Base-by-base conservation (phyloP, 1,284 basidiomycete species). In the Ustilago tritici region DNA sequence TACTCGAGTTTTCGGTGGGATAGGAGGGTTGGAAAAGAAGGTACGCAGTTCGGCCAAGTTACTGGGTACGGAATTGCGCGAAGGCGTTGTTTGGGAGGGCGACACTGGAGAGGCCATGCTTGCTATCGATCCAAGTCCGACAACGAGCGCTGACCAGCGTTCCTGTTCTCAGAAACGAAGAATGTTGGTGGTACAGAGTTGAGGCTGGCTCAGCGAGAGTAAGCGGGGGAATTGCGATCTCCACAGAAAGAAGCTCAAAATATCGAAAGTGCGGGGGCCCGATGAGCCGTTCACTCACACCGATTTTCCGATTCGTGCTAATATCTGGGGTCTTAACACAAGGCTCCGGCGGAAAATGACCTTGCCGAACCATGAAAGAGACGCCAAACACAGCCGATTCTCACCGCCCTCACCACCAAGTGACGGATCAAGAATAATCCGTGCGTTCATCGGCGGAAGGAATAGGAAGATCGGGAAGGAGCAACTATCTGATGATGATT, bases 31-130 rank as follows among this genome's bases (percentile, higher is more conserved):
- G 2, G 57, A 14, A 2, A 70, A 34, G 19, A 73, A 65, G 0
- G 56, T 28, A 15, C 56, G 65, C 9, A 72, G 41, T 31, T 72
- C 53, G 32, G 14, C 35, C 10, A 71, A n/a, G 52, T 31, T 63
- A 9, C 31, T 17, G 14, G 65, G 75, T 4, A 70, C 54, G 0
- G 60, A 60, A 11, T 34, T 56, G 36, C 38, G 54, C 17, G 70
- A 72, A 15, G 75, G 75, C 11, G 65, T 60, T 0, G 68, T 76
- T 46, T 76, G 74, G 1, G 68, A 71, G 10, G 74, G 36, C 10
- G 74, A 76, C 43, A 76, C 50, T n/a, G 74, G 74, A 8, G 74
- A 49, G 1, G 74, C 61, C 74, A 76, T 76, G 19, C 1, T 65
- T 10, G 6, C 14, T 15, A 10, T 40, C 38, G 38, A 40, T 40